These are phyloP conservation scores for Melaleuca quinquenervia DNA, from an alignment of 345 rosid genomes.

Conservation along the genomic window DNA sequence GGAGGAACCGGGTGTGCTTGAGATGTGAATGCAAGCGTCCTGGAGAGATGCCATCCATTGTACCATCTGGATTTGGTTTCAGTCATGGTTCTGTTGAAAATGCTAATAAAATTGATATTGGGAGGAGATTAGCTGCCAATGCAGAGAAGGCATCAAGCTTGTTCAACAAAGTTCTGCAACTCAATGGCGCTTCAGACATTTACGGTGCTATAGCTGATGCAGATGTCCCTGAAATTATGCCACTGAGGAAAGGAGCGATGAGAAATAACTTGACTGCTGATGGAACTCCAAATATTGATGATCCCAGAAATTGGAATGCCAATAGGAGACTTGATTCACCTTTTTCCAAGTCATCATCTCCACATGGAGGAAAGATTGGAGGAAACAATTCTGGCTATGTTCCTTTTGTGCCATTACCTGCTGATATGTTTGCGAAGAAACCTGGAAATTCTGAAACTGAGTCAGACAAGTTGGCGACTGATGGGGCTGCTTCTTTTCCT, in stretches of 20 bases:
- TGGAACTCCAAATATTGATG: constrained; percentile 1
- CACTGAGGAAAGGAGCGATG: constrained; percentile 80
- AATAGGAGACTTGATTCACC: background rate
- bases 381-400: constrained; percentile 28
- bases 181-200: constrained; percentile 37
- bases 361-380: constrained; percentile 18
- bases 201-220: constrained; percentile 56
- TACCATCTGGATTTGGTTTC: constrained; percentile 15
- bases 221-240: constrained; percentile 90
- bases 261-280: background rate
- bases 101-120: constrained; percentile 28
- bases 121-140: constrained; percentile 51
- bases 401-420: constrained; percentile 78
- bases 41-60: constrained; percentile 20
- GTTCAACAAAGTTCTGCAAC: constrained; percentile 65
- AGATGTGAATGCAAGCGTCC: constrained; percentile 93
- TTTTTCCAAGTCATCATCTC: constrained; percentile 6
- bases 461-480: constrained; percentile 10
- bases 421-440: constrained; percentile 64
- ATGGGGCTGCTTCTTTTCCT: constrained; percentile 2
- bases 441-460: constrained; percentile 18
- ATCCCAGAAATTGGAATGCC: constrained; percentile 4
- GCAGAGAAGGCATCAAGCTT: constrained; percentile 78
- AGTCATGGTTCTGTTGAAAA: constrained; percentile 15
- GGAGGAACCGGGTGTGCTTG: constrained; percentile 71